phyloP scores from a whole-genome alignment of 371 early-diverging fungal species.

The Mortierella sp. region DNA sequence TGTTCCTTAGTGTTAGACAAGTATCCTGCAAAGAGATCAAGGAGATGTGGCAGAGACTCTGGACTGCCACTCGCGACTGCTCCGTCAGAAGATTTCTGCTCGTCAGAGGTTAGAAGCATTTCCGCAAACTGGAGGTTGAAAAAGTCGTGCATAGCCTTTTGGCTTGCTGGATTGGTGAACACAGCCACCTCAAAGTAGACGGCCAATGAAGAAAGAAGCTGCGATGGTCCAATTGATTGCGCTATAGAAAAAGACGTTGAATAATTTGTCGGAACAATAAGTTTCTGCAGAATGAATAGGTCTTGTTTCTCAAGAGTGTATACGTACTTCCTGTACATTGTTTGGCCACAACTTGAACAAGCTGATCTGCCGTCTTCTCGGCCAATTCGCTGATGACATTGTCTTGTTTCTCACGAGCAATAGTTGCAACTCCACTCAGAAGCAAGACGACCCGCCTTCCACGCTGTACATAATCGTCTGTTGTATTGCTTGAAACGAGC shows the following conservation, averaged over 20 bases:
- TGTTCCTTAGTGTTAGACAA: constrained; percentile 38
- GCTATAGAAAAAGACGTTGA: constrained; percentile 19
- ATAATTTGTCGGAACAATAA: neutral
- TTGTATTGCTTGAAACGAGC: constrained; percentile 22
- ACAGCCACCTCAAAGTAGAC: constrained; percentile 61
- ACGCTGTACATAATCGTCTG: constrained; percentile 34
- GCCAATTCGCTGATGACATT: constrained; percentile 15
- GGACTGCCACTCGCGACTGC: neutral
- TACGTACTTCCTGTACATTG: constrained; percentile 51
- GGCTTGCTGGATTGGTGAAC: constrained; percentile 52
- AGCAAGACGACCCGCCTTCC: constrained; percentile 43
- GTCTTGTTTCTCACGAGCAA: constrained; percentile 37
- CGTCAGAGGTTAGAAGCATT: constrained; percentile 48
- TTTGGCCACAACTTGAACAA: constrained; percentile 51
- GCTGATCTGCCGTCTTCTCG: constrained; percentile 45
- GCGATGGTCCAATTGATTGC: constrained; percentile 47
- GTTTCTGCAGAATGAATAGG: too few relatives aligned
- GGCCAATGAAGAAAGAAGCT: constrained; percentile 50
- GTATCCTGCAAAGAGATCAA: constrained; percentile 50
- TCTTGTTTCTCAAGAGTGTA: too few relatives aligned
- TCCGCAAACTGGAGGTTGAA: constrained; percentile 50
- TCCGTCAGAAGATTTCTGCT: constrained; percentile 9
- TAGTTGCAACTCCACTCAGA: constrained; percentile 22
- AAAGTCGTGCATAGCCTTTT: constrained; percentile 49
- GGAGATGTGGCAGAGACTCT: constrained; percentile 39